Base-by-base conservation (phyloP, 1,139 yeast genomes). In the Casaregolazyma suthepensis region DNA sequence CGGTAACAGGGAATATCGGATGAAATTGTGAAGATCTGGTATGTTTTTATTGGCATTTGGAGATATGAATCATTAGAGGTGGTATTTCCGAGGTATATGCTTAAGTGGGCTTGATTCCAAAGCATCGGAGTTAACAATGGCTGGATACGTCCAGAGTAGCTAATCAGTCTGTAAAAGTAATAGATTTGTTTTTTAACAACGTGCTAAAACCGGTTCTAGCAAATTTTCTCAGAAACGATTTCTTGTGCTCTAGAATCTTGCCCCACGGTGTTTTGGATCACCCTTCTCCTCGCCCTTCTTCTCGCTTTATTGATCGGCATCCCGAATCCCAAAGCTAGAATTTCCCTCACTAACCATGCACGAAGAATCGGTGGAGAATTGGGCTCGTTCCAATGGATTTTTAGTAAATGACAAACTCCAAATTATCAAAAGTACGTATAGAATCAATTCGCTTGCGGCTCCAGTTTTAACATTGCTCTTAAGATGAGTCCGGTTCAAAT, bases 381-480 rank as follows among this genome's bases (percentile, higher is more conserved):
- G 61, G 61, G 59, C 58, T n/a, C 26, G 48, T 22, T 46, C 46
- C n/a, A 52, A 51, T 19, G 53, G 56, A 22, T 51, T 58, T 17
- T 29, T 43, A 12, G 44, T 53, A 10, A 54, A 53, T 23, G 51
- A 53, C 9, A 52, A 53, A 42, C 20, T 57, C 1, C 40, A 52
- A 13, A 45, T 58, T 15, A 52, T 52, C 9, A 44, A 43, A 20
- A 44, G 56, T 53, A 50, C 9, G 48, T 26, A 15, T 20, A 26
- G 19, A 6, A 26, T 31, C 13, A 15, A 13, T 15, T 20, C 5
- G 31, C 20, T 20, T n/a, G 20, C 5, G 6, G 1, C 26, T 13
- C 10, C 31, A 26, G 31, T 7, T 26, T 9, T 26, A n/a, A 43
- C 29, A 19, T 43, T 20, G 26, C 29, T 18, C 29, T 22, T 26